Base-by-base conservation (phyloP, 768 basidiomycete genomes). In the Collybia mongolica region DNA sequence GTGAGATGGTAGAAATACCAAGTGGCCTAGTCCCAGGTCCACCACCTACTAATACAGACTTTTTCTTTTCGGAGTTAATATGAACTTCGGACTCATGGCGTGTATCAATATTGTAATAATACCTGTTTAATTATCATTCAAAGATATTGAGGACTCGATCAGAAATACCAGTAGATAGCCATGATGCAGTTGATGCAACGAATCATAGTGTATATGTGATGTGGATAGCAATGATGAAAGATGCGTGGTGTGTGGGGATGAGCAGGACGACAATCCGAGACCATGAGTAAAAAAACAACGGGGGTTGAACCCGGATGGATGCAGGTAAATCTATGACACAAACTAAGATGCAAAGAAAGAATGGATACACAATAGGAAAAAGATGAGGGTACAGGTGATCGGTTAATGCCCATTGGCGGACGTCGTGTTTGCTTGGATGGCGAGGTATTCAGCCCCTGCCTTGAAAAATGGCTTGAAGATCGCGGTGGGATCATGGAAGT, bases 391-490 rank as follows among this genome's bases (percentile, higher is more conserved):
- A 29, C n/a, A 54, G 42, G 57, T 51, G 52, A 52, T 43, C 55
- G 53, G 47, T 40, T 61, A 73, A 57, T 72, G 70, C 5, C 77
- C 75, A 55, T 81, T 81, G 41, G 68, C 61, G 17, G 68, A 67
- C 37, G 66, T 35, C 24, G 40, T 52, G 44, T 70, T 72, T 38
- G 66, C 48, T 39, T 72, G 69, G 23, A 66, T 59, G 26, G 74
- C 69, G 12, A 70, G 65, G 52, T 81, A 81, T 64, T 88, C 82
- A 37, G 79, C 81, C 29, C 85, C 88, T 11, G 86, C 86, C 65
- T 84, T 82, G 68, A 82, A 74, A 77, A 98, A 96, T 2, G 93
- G 90, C 58, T 76, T 74, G 66, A 95, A 98, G 69, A 98, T 95
- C 18, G 86, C 86, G 42, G 88, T 76, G 2, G 84, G 67, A 61